These are phyloP conservation scores for Chlorella sorokiniana DNA, from an alignment of 139 green algal genomes.

Conservation along the genomic window DNA sequence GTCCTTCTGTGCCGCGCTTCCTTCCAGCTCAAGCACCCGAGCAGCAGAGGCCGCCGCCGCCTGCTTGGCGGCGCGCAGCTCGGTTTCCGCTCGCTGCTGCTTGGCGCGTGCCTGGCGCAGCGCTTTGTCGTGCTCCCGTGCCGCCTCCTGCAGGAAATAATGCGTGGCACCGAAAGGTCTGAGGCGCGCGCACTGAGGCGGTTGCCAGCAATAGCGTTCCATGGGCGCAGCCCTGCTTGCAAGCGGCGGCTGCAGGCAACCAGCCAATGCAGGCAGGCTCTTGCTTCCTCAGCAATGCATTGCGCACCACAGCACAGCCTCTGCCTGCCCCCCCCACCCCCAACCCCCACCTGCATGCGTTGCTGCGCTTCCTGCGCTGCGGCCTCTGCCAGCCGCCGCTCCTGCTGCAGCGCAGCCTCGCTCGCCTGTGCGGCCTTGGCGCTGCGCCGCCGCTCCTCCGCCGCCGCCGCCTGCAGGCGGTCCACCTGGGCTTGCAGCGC, in stretches of 20 bases:
- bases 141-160: conserved; percentile 7
- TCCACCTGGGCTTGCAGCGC: conserved; percentile 26
- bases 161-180: too few relatives aligned
- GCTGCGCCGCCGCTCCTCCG: conserved; percentile 19
- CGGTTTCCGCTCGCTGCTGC: conserved; percentile 29
- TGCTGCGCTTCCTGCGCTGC: conserved; percentile 14
- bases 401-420: conserved; percentile 13
- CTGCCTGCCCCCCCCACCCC: neutral
- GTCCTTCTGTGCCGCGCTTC: neutral
- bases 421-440: neutral
- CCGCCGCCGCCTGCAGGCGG: neutral
- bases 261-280: neutral
- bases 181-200: too few relatives aligned
- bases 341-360: neutral
- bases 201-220: neutral
- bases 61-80: conserved; percentile 2
- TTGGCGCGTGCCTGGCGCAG: conserved; percentile 30
- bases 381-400: conserved; percentile 6
- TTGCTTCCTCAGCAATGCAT: neutral
- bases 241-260: neutral
- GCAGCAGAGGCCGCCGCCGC: neutral
- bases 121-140: conserved; percentile 17
- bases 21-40: conserved; percentile 18
- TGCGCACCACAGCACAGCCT: too few relatives aligned
- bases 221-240: neutral